phyloP scores from a whole-genome alignment of 805 yeast genomes.

The Suhomyces kilbournensis region DNA sequence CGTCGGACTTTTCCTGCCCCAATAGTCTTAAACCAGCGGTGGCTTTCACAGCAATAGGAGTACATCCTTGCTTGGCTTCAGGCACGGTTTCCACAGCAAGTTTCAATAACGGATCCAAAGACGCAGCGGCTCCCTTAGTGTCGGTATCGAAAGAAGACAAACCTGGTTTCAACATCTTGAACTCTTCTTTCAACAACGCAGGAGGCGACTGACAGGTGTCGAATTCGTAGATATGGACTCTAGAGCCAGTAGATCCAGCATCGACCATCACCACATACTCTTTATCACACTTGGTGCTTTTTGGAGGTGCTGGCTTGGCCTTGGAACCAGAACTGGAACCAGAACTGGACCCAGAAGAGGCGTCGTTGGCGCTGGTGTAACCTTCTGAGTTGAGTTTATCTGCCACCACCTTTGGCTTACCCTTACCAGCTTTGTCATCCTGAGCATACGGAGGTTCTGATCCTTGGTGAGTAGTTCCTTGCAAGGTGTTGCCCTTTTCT shows the following conservation, averaged over 20 bases:
- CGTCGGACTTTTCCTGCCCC: constrained; percentile 70
- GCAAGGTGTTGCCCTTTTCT: constrained; percentile 24
- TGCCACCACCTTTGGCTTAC: constrained; percentile 20
- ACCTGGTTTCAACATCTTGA: constrained; percentile 90
- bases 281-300: constrained; percentile 25
- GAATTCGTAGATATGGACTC: constrained; percentile 92
- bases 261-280: constrained; percentile 91
- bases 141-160: constrained; percentile 81
- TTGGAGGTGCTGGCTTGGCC: constrained; percentile 4
- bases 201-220: constrained; percentile 87
- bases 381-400: constrained; percentile 16
- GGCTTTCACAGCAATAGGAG: constrained; percentile 96
- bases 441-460: constrained; percentile 34
- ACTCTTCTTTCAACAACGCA: constrained; percentile 69
- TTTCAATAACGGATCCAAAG: constrained; percentile 78
- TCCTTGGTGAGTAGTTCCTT: constrained; percentile 34
- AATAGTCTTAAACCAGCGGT: constrained; percentile 92
- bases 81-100: constrained; percentile 80
- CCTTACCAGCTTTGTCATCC: constrained; percentile 5
- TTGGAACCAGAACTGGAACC: background rate
- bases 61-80: constrained; percentile 63
- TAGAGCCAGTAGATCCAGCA: constrained; percentile 97
- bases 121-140: constrained; percentile 80
- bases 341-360: background rate
- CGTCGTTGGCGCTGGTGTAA: background rate